Evolutionary conservation across 139 green algal genomes (phyloP), one percentile per base, ranked within the genome.

Genomic region (Picochlorum sp.): DNA sequence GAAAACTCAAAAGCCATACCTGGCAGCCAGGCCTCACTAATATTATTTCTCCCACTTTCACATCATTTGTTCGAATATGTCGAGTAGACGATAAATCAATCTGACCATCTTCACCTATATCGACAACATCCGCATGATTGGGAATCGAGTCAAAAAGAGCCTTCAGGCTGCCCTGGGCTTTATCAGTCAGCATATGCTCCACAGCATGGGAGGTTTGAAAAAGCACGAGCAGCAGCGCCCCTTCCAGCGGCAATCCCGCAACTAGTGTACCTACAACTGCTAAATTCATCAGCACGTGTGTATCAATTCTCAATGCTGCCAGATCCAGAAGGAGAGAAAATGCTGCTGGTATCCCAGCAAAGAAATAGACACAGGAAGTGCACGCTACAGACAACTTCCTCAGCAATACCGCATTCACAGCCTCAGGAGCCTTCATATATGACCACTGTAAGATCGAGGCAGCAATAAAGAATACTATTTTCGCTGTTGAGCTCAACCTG

Each of bases 251-350:
- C 50, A 81, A 68, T 0, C 82, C 84, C 44, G 88, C 70, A 24
- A 70, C 72, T 37, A 90, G 55, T 1, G 83, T 88, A 43, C 82
- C 85, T 35, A 84, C 26, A 5, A 78, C 81, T 1, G 84, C 78
- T 35, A 91, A 67, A 4, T 69, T 74, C 79, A 89, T 94, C 18
- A 94, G 75, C 44, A 92, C 83, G 30, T 94, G 86, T 1, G 85
- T 89, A 77, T 92, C 80, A 5, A 93, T 53, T 4, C 55, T 57
- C 5, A 73, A 68, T 2, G 61, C 63, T 4, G 69, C 73, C 5
- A 84, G 22, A 49, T 73, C 62, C 13, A 73, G 65, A 1, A 41
- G 30, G 4, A 81, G 59, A 1, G 74, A 68, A 28, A 77, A 50
- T 1, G 52, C 31, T 2, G 64, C 69, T 2, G 75, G 63, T 10